Percentiles rank a stretch among this genome's conserved stretches.
phyloP scores from a whole-genome alignment of 164 flowering plant genomes.

The Stephania japonica region DNA sequence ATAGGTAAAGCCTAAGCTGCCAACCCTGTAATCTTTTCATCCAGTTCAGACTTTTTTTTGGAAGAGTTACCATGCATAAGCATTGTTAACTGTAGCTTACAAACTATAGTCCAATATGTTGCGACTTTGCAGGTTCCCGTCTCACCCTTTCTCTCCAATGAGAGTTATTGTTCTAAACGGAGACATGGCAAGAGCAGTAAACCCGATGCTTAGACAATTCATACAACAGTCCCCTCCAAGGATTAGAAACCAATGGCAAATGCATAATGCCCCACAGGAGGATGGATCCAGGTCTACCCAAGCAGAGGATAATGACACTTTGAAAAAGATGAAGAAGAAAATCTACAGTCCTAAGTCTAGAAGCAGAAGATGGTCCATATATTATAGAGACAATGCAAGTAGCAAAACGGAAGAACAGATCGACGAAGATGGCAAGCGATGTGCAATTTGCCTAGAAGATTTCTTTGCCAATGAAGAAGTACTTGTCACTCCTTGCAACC shows the following conservation, averaged over 20 bases:
- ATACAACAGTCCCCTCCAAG: conserved; percentile 16
- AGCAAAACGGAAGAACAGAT: conserved; percentile 15
- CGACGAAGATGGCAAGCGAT: conserved; percentile 46
- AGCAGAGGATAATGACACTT: conserved; percentile 32
- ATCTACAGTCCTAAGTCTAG: conserved; percentile 32
- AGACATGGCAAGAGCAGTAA: conserved; percentile 3
- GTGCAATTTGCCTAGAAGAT: conserved; percentile 83
- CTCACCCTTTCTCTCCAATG: conserved; percentile 15
- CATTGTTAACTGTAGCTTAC: too few relatives aligned
- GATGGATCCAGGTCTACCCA: conserved; percentile 24
- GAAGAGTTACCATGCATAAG: background rate
- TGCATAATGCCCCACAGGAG: conserved; percentile 1
- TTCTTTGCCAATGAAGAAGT: conserved; percentile 52
- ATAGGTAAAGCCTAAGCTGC: conserved; percentile 14
- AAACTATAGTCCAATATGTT: background rate
- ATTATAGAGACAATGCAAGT: conserved; percentile 29
- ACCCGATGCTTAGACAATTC: conserved; percentile 18
- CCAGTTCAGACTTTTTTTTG: background rate
- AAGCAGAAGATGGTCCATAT: conserved; percentile 26
- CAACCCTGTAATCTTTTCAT: background rate
- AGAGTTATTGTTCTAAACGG: conserved; percentile 11
- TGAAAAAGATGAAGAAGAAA: conserved; percentile 41
- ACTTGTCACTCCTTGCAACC: conserved; percentile 76
- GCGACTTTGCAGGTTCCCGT: conserved; percentile 18
- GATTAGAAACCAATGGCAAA: conserved; percentile 12